Evolutionary conservation across 208 protist species (phyloP).

Genomic region (Crithidia bombi): DNA sequence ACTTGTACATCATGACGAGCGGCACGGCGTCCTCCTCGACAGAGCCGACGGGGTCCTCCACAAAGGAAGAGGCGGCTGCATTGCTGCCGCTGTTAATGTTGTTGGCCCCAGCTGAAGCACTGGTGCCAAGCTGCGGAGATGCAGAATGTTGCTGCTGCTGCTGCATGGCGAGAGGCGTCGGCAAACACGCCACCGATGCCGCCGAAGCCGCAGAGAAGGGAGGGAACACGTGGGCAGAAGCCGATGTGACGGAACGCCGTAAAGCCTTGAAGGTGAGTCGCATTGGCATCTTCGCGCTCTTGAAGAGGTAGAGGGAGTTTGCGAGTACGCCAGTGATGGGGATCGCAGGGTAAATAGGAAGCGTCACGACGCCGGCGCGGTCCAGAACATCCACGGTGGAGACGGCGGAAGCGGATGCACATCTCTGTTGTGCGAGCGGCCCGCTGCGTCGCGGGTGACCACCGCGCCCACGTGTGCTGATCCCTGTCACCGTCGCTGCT

Average conservation of each 20-base stretch:
- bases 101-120: background rate
- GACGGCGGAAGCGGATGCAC: background rate
- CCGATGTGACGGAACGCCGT: background rate
- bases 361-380: slow-evolving; percentile 39
- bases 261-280: slow-evolving; percentile 49
- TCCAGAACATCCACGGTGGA: slow-evolving; percentile 24
- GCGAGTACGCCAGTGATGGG: slow-evolving; percentile 42
- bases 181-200: slow-evolving; percentile 3
- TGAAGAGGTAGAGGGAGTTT: slow-evolving; percentile 77
- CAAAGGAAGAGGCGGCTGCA: background rate
- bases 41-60: slow-evolving; percentile 7
- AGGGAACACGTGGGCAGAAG: background rate
- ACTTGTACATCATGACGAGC: slow-evolving; percentile 92
- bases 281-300: slow-evolving; percentile 84
- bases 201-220: background rate
- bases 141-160: background rate
- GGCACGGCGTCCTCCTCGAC: slow-evolving; percentile 22
- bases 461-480: background rate
- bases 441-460: too few species aligned
- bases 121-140: background rate
- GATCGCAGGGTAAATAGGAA: slow-evolving; percentile 73
- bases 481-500: too few species aligned
- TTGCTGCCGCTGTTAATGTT: background rate
- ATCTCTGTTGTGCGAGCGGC: too few species aligned
- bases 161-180: slow-evolving; percentile 28